Evolutionary conservation across 257 asterid genomes (phyloP).

Genomic region (Paulownia fortunei): DNA sequence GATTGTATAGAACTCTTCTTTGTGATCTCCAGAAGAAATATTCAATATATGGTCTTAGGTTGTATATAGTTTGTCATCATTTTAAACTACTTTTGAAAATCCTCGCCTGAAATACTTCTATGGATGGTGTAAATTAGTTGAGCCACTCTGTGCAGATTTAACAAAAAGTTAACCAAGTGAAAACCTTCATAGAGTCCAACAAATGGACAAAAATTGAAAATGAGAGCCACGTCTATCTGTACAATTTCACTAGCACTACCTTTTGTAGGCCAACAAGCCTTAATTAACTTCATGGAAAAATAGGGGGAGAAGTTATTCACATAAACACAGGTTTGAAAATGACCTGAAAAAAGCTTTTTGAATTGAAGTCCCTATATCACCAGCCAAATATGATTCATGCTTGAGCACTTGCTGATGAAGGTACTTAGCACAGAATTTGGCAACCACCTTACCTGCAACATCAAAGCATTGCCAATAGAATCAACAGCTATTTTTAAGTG

Average conservation of each 20-base stretch:
- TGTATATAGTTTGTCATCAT: conserved; percentile 2
- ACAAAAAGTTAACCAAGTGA: background rate
- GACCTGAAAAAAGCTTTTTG: conserved; percentile 92
- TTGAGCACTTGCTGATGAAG: conserved; percentile 96
- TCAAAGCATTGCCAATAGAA: conserved; percentile 21
- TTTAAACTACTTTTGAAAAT: background rate
- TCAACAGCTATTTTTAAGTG: conserved; percentile 13
- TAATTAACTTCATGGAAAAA: background rate
- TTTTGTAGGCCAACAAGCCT: background rate
- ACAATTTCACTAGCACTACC: conserved; percentile 4
- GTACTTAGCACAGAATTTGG: conserved; percentile 96
- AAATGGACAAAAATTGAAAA: background rate
- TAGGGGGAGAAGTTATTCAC: background rate
- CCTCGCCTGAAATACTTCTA: background rate
- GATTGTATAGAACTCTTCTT: background rate
- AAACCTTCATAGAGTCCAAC: conserved; percentile 6
- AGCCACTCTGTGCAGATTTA: background rate
- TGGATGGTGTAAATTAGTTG: background rate
- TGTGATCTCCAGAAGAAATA: conserved; percentile 2
- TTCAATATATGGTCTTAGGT: background rate
- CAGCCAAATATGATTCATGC: conserved; percentile 82
- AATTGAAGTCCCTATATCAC: conserved; percentile 87
- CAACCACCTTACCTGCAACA: conserved; percentile 89
- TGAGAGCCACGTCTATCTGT: background rate
- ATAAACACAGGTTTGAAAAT: conserved; percentile 23